Conservation (phyloP, 2,329 filamentous ascomycete genomes). For the Xylariaceae sp. region DNA sequence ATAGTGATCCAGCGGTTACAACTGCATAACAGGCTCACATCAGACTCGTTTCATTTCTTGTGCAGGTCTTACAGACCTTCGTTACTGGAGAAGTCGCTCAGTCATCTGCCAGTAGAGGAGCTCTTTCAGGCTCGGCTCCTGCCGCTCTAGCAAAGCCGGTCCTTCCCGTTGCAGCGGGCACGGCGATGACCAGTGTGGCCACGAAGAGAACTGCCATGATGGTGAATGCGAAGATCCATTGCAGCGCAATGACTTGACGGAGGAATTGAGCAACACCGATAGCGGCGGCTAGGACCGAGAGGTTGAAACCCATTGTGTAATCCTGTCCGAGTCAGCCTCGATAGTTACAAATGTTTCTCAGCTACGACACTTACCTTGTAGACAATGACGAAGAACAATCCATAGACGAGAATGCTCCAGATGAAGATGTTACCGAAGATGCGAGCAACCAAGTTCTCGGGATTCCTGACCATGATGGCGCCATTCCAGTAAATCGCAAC, state of each 20-base stretch:
- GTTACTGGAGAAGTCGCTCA: conserved; percentile 11
- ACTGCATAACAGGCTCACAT: too few relatives aligned
- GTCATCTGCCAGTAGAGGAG: conserved; percentile 55
- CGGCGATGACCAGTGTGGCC: conserved; percentile 59
- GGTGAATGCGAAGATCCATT: conserved; percentile 89
- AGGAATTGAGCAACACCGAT: conserved; percentile 76
- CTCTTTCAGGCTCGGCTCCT: conserved; percentile 52
- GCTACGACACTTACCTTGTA: conserved; percentile 57
- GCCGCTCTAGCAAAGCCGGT: conserved; percentile 44
- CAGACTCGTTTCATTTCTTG: too few relatives aligned
- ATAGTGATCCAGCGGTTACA: too few relatives aligned
- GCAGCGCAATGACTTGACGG: conserved; percentile 68
- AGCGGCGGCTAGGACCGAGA: conserved; percentile 69
- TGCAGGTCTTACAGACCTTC: too few relatives aligned
- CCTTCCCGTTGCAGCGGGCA: conserved; percentile 60
- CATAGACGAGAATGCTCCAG: conserved; percentile 76
- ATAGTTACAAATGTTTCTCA: not conserved
- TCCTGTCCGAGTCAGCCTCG: conserved; percentile 40
- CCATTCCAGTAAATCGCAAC: conserved; percentile 87
- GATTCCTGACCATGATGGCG: conserved; percentile 71
- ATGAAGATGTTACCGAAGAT: conserved; percentile 85
- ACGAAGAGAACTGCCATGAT: conserved; percentile 76
- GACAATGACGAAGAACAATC: conserved; percentile 67
- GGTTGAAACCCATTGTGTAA: conserved; percentile 73
- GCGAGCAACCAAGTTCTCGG: conserved; percentile 62